Evolutionary conservation across 768 basidiomycete species (phyloP), one percentile per base, ranked within the genome.

Genomic region (Serendipita sp.): DNA sequence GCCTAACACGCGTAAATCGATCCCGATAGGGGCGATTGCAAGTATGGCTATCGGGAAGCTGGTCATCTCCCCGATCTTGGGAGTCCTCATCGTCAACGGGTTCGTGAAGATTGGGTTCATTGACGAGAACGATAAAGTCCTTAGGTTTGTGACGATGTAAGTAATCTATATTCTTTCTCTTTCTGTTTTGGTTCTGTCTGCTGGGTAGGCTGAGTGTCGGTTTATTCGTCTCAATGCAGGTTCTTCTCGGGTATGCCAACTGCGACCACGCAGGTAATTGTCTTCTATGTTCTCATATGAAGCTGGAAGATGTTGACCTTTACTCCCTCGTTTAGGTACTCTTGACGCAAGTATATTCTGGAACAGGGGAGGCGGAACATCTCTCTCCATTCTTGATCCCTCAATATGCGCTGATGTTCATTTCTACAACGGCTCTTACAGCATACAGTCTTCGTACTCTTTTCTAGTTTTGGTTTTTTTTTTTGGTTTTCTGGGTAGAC

Each of bases 141-240:
- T 88, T 18, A 77, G 78, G 66, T 85, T 87, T 64, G 80, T 86
- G 15, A 83, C 83, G 80, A 83, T 87, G 85, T 86, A 65, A 70
- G 85, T 75, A n/a, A 4, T 8, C 2, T 37, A 67, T 54, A 30
- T 24, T 0, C 3, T 41, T 1, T 41, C 38, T 41, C 13, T 13
- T 2, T 41, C 13, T 41, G 38, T 41, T 41, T 7, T 13, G 5
- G 38, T 41, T 41, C 2, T 41, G 38, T 41, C 13, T 41, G 7
- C 38, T 13, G 5, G 38, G 2, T 41, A 1, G 38, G 13, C 13
- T 41, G 5, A 13, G 7, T 41, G 7, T 41, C 38, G 38, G 38
- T 41, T 51, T 16, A 11, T 4, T 15, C 53, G 45, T 4, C 18
- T 54, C n/a, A 54, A 13, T n/a, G 34, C 64, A 84, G 83, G 66